Evolutionary conservation across 345 rosid species (phyloP), one percentile per base, ranked within the genome.

Genomic region (Sapria himalayana): DNA sequence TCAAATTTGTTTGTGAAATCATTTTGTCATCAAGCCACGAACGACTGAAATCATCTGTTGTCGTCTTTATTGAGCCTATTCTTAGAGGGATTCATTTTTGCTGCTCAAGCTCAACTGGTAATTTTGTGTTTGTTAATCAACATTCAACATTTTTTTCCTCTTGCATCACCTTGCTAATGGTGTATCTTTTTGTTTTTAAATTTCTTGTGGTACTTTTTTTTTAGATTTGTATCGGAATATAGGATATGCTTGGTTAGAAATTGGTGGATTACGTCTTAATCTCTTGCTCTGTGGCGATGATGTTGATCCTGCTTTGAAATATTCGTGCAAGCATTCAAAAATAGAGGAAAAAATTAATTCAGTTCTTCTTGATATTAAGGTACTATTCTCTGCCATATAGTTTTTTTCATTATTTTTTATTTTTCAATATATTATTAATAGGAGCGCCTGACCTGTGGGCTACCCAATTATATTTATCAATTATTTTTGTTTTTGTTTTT

Each of bases 231-330:
- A 61, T 56, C 52, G 48, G 54, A 69, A 54, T 43, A 68, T 72
- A 54, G 93, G 92, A 34, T 48, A 51, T 51, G 77, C 70, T 14
- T 86, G 94, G 94, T 40, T 81, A 36, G 54, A 55, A 33, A 74
- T 86, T 42, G 97, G 94, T 24, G 76, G 58, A 15, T 52, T 86
- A 46, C 89, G 91, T 34, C 76, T 71, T 56, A 56, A 49, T 59
- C 94, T 81, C 50, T 61, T 86, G 69, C 68, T 64, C 57, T 38
- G 63, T 43, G 45, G 64, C 52, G 74, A 72, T 66, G 74, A 59
- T 58, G 41, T 78, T 51, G 97, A 86, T 65, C 97, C 97, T 48
- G 74, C 71, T 38, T 48, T 60, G 66, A 81, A 81, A 60, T 73
- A 72, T 47, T 60, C 68, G 27, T 70, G 56, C 64, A 86, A 78